Base-by-base conservation (phyloP, 2,329 filamentous ascomycete genomes). In the Diaporthe sp. region DNA sequence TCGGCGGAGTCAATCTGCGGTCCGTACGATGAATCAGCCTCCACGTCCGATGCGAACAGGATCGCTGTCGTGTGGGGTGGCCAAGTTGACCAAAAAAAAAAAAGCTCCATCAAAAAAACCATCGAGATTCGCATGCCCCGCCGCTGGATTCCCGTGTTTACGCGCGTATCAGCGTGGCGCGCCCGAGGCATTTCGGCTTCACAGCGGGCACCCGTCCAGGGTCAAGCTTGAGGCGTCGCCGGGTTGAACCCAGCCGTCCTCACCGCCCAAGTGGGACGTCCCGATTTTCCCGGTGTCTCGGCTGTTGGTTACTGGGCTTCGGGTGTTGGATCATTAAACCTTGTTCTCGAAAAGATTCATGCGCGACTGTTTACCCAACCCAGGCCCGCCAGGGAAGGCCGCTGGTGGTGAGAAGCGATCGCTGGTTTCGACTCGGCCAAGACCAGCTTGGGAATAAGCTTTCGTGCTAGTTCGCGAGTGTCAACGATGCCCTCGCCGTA, bases 221-320 rank as follows among this genome's bases (percentile, higher is more conserved):
- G 53, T 39, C 22, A 65, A 22, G 49, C 34, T 37, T 10, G 28
- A 49, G 51, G 53, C 28, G 63, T 28, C 47, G 72, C 72, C 60
- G 57, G 72, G 68, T 75, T 68, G 53, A 55, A 68, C 68, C 67
- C 60, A 51, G 75, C 68, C 75, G 67, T 39, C 28, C 55, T 72
- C 75, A 76, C 75, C 75, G 75, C 75, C 75, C 67, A 28, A 63
- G 60, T 61, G 49, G 34, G 70, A 76, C 37, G 25, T 42, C 37
- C 60, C 55, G 65, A 67, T 55, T 68, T 51, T 28, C 49, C 28
- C 49, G 39, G 65, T 68, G 72, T 74, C 60, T 71, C 72, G 58
- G 73, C 60, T 71, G 55, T 74, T 57, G 67, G 49, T 51, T 44
- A 37, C 49, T 74, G 44, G 53, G 72, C 60, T 37, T 68, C 55